phyloP scores from a whole-genome alignment of 2,329 filamentous ascomycete genomes.

The Truncatella angustata region DNA sequence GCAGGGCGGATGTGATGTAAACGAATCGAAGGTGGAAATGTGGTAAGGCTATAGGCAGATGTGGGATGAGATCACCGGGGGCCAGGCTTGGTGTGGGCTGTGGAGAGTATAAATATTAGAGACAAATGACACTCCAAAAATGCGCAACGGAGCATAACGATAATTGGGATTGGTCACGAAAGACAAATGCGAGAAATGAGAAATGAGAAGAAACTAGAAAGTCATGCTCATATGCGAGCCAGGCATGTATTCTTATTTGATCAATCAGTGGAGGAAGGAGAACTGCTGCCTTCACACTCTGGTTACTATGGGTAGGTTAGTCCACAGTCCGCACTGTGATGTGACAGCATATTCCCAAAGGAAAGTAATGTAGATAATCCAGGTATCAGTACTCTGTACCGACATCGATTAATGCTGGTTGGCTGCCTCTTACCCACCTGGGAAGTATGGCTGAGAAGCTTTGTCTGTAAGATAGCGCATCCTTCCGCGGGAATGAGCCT shows the following conservation, averaged over 20 bases:
- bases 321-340: background rate
- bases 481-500: slow-evolving; percentile 8
- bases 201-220: slow-evolving; percentile 3
- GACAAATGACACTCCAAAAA: slow-evolving; percentile 1
- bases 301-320: background rate
- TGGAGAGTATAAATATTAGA: slow-evolving; percentile 11
- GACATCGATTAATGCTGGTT: background rate
- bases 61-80: background rate
- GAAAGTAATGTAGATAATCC: background rate
- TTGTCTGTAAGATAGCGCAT: background rate
- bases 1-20: background rate
- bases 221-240: slow-evolving; percentile 9
- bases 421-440: background rate
- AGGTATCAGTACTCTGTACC: slow-evolving; percentile 11
- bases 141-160: slow-evolving; percentile 9
- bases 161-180: background rate
- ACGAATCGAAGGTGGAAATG: background rate
- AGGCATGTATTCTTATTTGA: slow-evolving; percentile 7
- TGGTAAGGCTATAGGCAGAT: slow-evolving; percentile 10
- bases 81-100: slow-evolving; percentile 3
- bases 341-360: background rate
- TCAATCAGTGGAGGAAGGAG: slow-evolving; percentile 7
- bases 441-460: background rate
- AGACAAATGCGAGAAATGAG: slow-evolving; percentile 1
- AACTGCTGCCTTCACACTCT: slow-evolving; percentile 13